Conservation (phyloP, 805 yeast genomes). For the Metschnikowia henanensis region DNA sequence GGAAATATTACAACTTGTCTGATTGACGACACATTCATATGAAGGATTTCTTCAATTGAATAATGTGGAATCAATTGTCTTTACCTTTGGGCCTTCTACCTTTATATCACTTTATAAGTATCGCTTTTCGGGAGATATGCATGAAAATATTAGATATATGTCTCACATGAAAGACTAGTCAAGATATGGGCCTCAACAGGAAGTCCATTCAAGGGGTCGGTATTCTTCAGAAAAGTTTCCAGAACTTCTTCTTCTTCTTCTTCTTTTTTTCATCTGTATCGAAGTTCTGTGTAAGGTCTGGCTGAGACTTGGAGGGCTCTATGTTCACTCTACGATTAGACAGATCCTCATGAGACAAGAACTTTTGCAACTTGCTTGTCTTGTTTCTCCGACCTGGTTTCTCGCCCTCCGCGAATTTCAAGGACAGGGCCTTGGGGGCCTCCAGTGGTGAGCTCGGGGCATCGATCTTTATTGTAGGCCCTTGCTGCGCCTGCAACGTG, state of each 20-base stretch:
- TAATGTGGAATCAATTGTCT: no score
- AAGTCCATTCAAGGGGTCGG: not conserved
- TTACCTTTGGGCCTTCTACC: no score
- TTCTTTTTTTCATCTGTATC: conserved; percentile 20
- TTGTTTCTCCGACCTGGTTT: conserved; percentile 16
- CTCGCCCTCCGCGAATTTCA: conserved; percentile 27
- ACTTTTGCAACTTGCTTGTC: conserved; percentile 27
- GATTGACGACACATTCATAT: no score
- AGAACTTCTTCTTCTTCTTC: conserved; percentile 35
- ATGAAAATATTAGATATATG: no score
- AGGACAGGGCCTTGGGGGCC: conserved; percentile 27
- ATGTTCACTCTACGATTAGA: conserved; percentile 22
- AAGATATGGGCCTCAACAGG: no score
- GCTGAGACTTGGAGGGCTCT: conserved; percentile 41
- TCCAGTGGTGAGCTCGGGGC: conserved; percentile 8
- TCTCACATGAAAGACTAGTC: no score
- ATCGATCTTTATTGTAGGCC: conserved; percentile 7
- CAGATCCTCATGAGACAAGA: conserved; percentile 39
- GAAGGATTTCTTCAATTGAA: no score
- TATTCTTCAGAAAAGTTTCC: conserved; percentile 28
- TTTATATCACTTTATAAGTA: no score
- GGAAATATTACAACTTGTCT: no score
- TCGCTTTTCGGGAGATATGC: no score
- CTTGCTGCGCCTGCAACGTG: conserved; percentile 12
- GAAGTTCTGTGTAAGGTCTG: conserved; percentile 24